Evolutionary conservation across 148 eudicot species (phyloP), one percentile per base, ranked within the genome.

Genomic region (Vaccinium vitisidaea): DNA sequence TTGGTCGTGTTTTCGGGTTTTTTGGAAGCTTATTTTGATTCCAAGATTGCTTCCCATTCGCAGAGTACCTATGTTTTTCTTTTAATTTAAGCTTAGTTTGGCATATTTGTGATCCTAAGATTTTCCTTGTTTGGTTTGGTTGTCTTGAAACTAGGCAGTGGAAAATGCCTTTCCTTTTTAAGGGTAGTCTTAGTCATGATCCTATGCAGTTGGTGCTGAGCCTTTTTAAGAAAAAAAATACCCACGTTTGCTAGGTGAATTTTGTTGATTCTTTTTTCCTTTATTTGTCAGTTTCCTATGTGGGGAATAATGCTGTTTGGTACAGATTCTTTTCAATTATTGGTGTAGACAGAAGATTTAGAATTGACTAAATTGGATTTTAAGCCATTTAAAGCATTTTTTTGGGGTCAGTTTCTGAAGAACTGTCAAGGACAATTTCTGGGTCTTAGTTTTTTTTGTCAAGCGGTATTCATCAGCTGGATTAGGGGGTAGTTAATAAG

Each of bases 211-310:
- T 73, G 77, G 50, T 14, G n/a, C 8, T 18, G 4, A 2, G n/a
- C 8, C 8, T 6, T 19, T n/a, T 50, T n/a, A 6, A 7, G 14
- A 4, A 16, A 49, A 49, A 7, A 52, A 53, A 53, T 78, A 53
- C 82, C 82, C 49, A 79, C 23, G 23, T 79, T 49, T 78, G n/a
- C 48, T 75, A 16, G 69, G 49, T 54, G 48, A 48, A 52, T 77
- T 77, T 54, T 52, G 43, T 53, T 54, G 15, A 78, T 52, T 78
- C 81, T 78, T 53, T 43, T 43, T 43, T 78, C 9, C 27, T 61
- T 63, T 63, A 12, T 80, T 79, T 80, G 83, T 71, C 30, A 39
- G 8, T 46, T 80, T 32, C 2, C 74, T n/a, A 10, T 39, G 36
- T 39, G 83, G 25, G 73, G 53, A 59, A 63, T 23, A 63, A 46